Base-by-base conservation (phyloP, 106 monocot species). In the Acorus calamus region DNA sequence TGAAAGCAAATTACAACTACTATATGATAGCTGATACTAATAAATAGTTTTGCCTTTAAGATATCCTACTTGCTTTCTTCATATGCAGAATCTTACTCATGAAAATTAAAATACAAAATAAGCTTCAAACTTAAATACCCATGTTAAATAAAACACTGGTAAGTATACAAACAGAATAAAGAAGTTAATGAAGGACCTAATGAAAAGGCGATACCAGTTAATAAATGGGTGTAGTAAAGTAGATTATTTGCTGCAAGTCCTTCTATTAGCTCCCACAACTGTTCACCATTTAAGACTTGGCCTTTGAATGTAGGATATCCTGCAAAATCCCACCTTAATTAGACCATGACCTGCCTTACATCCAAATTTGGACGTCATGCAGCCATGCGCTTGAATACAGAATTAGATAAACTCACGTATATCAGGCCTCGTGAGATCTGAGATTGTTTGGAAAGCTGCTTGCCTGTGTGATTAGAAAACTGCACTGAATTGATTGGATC, bases 381-480 rank as follows among this genome's bases (percentile, higher is more conserved):
- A 68, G 69, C 51, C 53, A 66, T 64, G 46, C 47, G 61, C 41
- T 60, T 42, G 54, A 53, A 68, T 49, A 63, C 49, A 81, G 69
- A 70, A 72, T 61, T 51, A 73, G 46, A 81, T 66, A 65, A 74
- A 77, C 14, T 66, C 66, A 75, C 72, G 44, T 64, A 72, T 75
- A 70, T 69, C 12, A 56, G 61, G 79, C 61, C 68, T 78, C 74
- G 28, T 68, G 62, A 67, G 64, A 57, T 82, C 69, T 73, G 68
- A 79, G 69, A 69, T 53, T 62, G 68, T 72, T 73, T 60, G 70
- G 68, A 78, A 83, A 83, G 72, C 59, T 74, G 61, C 84, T 89
- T 88, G 79, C 98, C 98, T 88, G 98, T 98, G 75, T 98, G 92
- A 77, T 98, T 98, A 64, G 98, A 98, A 65, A 98, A 98, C 68